Conservation (phyloP, 83 land plant species). For the Larix sibirica region DNA sequence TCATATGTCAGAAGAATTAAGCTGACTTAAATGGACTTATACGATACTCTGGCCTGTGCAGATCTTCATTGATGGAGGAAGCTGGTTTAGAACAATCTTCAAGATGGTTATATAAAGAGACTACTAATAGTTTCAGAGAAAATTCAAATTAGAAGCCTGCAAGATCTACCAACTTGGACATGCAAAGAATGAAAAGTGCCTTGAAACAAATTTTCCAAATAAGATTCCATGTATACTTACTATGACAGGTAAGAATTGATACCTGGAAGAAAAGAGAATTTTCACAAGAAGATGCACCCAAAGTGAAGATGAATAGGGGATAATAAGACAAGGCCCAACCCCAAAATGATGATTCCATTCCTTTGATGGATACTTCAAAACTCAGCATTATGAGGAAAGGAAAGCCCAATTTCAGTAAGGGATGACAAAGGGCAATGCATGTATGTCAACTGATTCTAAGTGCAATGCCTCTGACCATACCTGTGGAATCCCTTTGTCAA, state of each 20-base stretch:
- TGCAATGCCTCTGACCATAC: constrained; percentile 21
- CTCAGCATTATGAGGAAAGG: constrained; percentile 6
- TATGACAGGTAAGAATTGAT: constrained; percentile 10
- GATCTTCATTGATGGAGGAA: background rate
- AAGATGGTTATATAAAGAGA: constrained; percentile 11
- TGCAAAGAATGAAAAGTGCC: constrained; percentile 18
- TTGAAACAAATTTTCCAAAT: constrained; percentile 11
- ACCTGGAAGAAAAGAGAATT: constrained; percentile 13
- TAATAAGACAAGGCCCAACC: constrained; percentile 12
- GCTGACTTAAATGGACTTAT: constrained; percentile 7
- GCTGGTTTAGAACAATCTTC: constrained; percentile 6
- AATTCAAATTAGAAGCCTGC: constrained; percentile 4
- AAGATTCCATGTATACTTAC: constrained; percentile 17
- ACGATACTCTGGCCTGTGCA: constrained; percentile 4
- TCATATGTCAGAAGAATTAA: constrained; percentile 19
- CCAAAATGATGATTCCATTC: constrained; percentile 15
- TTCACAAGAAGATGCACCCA: constrained; percentile 11
- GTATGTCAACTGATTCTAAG: constrained; percentile 16
- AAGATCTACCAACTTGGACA: constrained; percentile 12
- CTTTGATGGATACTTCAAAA: constrained; percentile 16
- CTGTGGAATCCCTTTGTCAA: constrained; percentile 4
- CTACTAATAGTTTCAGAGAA: constrained; percentile 2
- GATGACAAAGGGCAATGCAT: constrained; percentile 20
- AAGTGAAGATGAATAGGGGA: constrained; percentile 10
- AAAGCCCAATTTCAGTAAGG: constrained; percentile 18